phyloP scores from a whole-genome alignment of 1,139 yeast genomes.

The Candida gigantensis region DNA sequence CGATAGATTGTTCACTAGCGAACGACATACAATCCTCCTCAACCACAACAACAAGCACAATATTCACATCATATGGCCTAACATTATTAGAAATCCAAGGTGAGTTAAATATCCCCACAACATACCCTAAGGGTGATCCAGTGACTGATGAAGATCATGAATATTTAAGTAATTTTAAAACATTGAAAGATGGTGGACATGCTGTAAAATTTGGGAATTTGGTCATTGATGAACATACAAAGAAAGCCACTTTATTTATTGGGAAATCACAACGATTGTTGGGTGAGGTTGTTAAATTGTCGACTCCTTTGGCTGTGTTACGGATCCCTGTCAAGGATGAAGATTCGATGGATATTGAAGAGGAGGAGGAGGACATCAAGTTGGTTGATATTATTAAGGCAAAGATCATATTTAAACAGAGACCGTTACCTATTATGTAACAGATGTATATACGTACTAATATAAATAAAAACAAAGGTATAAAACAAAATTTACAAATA shows the following conservation, averaged over 20 bases:
- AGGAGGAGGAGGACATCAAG: constrained; percentile 29
- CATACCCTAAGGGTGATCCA: constrained; percentile 27
- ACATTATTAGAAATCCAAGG: constrained; percentile 72
- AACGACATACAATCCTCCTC: background rate
- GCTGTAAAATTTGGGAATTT: constrained; percentile 63
- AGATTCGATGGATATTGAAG: constrained; percentile 12
- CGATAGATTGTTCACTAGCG: background rate
- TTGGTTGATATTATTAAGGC: constrained; percentile 59
- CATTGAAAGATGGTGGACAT: constrained; percentile 38
- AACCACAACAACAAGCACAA: too few relatives aligned
- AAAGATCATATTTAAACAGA: constrained; percentile 59
- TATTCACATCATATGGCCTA: constrained; percentile 59
- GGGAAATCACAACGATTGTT: constrained; percentile 68
- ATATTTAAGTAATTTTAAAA: constrained; percentile 28
- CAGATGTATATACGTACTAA: background rate
- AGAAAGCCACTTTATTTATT: constrained; percentile 55
- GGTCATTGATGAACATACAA: constrained; percentile 48
- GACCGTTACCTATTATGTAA: constrained; percentile 78
- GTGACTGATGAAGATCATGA: constrained; percentile 22
- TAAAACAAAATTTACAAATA: too few relatives aligned
- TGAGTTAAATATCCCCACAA: constrained; percentile 55
- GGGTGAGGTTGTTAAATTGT: constrained; percentile 56
- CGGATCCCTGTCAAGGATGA: constrained; percentile 36
- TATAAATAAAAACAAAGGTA: background rate
- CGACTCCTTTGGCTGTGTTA: constrained; percentile 63